Conservation (phyloP, 768 basidiomycete species). For the Hirschioporus abietinus region DNA sequence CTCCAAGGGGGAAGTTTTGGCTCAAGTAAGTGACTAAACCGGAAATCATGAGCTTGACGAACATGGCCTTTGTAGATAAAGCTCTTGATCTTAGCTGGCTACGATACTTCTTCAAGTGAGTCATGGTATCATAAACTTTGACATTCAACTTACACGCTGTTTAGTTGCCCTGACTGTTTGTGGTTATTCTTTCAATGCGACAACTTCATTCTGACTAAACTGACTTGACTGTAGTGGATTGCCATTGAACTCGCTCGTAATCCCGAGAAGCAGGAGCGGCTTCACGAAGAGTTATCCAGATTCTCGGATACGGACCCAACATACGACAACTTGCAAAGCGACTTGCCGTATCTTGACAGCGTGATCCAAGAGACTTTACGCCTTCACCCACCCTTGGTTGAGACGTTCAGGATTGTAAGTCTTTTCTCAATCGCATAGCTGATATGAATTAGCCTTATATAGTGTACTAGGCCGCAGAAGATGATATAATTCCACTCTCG, state of each 20-base stretch:
- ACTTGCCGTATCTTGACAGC: slow-evolving; percentile 76
- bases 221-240: background rate
- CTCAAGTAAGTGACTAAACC: slow-evolving; percentile 21
- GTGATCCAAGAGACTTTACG: slow-evolving; percentile 92
- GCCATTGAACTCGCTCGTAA: slow-evolving; percentile 42
- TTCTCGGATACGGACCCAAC: slow-evolving; percentile 51
- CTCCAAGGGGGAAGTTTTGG: slow-evolving; percentile 25
- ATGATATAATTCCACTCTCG: slow-evolving; percentile 56
- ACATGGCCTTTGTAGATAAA: slow-evolving; percentile 55
- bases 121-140: slow-evolving; percentile 26
- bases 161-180: slow-evolving; percentile 23
- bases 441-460: background rate
- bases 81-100: slow-evolving; percentile 57
- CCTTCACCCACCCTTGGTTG: slow-evolving; percentile 70
- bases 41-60: slow-evolving; percentile 10
- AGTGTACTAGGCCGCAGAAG: slow-evolving; percentile 31
- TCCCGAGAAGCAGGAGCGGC: slow-evolving; percentile 38
- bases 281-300: slow-evolving; percentile 34
- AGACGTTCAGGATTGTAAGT: slow-evolving; percentile 33
- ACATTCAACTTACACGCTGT: slow-evolving; percentile 17
- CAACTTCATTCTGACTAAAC: slow-evolving; percentile 36
- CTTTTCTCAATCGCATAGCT: too few species aligned
- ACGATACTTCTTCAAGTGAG: slow-evolving; percentile 46
- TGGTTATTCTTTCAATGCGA: background rate
- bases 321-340: slow-evolving; percentile 53